These are phyloP conservation scores for Septoria petroselini DNA, from an alignment of 2,329 filamentous ascomycete genomes.

Conservation along the genomic window DNA sequence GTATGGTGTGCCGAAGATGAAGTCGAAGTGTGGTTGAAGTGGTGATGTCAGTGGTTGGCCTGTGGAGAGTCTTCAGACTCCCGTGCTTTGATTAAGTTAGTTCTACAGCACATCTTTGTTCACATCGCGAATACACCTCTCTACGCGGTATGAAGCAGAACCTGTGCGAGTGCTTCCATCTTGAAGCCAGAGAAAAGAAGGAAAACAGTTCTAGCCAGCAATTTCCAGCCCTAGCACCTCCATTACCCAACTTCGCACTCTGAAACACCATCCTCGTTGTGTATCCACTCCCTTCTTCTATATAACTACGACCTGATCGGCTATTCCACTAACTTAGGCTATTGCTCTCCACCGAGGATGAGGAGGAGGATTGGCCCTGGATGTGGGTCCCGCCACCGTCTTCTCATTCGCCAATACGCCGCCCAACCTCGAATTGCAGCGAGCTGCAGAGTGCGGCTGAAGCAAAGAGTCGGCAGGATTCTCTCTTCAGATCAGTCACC, in stretches of 20 bases:
- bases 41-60: too few species aligned
- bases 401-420: neutral
- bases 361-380: neutral
- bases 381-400: constrained; percentile 10
- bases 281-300: neutral
- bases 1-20: neutral
- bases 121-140: too few species aligned
- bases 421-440: constrained; percentile 3
- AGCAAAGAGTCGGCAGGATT: neutral
- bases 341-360: constrained; percentile 5
- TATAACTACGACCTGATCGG: neutral
- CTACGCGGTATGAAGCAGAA: too few species aligned
- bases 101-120: too few species aligned
- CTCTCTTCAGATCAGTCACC: neutral
- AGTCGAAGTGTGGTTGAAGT: neutral
- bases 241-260: neutral
- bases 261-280: neutral
- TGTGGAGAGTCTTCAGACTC: too few species aligned
- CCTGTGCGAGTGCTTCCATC: too few species aligned
- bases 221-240: neutral
- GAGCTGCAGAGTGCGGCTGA: constrained; percentile 16
- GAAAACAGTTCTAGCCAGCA: neutral
- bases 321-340: neutral
- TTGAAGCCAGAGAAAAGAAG: too few species aligned
- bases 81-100: too few species aligned